Evolutionary conservation across 148 eudicot species (phyloP).

Genomic region (Linanthus parryae): DNA sequence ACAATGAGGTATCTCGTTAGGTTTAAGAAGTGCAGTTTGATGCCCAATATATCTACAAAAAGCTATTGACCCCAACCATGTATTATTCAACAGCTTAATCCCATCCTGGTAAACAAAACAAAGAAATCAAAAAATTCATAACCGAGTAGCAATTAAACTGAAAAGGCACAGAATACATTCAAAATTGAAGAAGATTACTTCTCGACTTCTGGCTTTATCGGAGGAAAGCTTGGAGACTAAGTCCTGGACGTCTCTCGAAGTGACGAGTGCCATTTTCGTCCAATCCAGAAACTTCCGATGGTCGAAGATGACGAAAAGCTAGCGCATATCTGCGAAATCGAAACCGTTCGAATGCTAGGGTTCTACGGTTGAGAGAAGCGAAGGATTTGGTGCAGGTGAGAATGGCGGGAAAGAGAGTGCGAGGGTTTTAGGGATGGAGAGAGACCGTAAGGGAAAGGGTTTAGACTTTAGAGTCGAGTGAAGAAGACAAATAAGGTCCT

Average conservation of each 20-base stretch:
- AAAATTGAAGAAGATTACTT: conserved; percentile 32
- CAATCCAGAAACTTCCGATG: neutral
- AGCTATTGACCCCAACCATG: conserved; percentile 63
- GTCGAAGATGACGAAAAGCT: too few relatives aligned
- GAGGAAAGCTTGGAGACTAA: conserved; percentile 65
- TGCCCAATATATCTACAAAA: conserved; percentile 65
- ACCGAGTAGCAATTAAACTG: neutral
- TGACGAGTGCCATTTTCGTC: conserved; percentile 34
- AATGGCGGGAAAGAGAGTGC: too few relatives aligned
- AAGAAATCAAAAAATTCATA: neutral
- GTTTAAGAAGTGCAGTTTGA: conserved; percentile 54
- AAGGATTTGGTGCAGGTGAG: too few relatives aligned
- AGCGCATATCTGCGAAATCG: too few relatives aligned
- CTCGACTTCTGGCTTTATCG: conserved; percentile 69
- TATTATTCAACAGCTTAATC: conserved; percentile 65
- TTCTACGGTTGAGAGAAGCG: too few relatives aligned
- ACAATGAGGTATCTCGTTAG: conserved; percentile 65
- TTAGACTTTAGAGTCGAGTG: too few relatives aligned
- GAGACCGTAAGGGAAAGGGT: too few relatives aligned
- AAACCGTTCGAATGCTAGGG: too few relatives aligned
- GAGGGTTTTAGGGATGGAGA: too few relatives aligned
- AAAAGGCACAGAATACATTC: neutral
- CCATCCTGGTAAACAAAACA: conserved; percentile 73
- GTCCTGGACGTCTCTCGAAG: conserved; percentile 69
- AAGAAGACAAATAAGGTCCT: too few relatives aligned